A percentile compares a stretch with the other conserved stretches of the same genome.
phyloP scores from a whole-genome alignment of 345 rosid genomes.

The Odontarrhena argentea region DNA sequence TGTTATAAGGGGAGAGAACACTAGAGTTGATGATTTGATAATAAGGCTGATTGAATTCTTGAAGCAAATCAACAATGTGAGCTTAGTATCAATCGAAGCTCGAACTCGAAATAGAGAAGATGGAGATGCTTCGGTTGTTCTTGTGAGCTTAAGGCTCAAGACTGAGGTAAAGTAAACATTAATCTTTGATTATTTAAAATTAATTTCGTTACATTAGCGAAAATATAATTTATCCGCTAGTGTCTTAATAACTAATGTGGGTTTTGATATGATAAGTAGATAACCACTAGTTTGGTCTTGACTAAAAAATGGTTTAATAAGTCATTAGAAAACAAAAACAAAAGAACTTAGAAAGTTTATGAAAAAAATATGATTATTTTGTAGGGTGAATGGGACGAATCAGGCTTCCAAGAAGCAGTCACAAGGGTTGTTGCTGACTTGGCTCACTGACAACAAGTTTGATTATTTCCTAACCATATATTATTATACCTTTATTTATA shows the following conservation, averaged over 20 bases:
- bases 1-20: constrained; percentile 48
- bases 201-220: too few species aligned
- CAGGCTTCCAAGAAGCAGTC: constrained; percentile 80
- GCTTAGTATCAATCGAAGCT: constrained; percentile 59
- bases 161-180: constrained; percentile 54
- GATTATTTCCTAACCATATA: constrained; percentile 34
- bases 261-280: constrained; percentile 24
- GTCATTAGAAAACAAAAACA: neutral
- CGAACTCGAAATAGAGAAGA: constrained; percentile 40
- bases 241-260: neutral
- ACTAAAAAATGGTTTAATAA: constrained; percentile 6
- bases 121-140: constrained; percentile 39
- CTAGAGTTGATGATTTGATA: constrained; percentile 40
- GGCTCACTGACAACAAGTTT: constrained; percentile 50
- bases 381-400: constrained; percentile 86
- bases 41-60: constrained; percentile 67
- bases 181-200: too few species aligned
- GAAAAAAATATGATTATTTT: constrained; percentile 8
- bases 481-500: neutral
- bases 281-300: constrained; percentile 31
- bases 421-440: constrained; percentile 69
- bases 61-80: constrained; percentile 52
- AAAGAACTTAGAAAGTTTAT: constrained; percentile 1
- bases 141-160: constrained; percentile 49
- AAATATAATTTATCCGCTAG: neutral